phyloP scores from a whole-genome alignment of 2,329 filamentous ascomycete genomes.

The Beauveria bassiana region DNA sequence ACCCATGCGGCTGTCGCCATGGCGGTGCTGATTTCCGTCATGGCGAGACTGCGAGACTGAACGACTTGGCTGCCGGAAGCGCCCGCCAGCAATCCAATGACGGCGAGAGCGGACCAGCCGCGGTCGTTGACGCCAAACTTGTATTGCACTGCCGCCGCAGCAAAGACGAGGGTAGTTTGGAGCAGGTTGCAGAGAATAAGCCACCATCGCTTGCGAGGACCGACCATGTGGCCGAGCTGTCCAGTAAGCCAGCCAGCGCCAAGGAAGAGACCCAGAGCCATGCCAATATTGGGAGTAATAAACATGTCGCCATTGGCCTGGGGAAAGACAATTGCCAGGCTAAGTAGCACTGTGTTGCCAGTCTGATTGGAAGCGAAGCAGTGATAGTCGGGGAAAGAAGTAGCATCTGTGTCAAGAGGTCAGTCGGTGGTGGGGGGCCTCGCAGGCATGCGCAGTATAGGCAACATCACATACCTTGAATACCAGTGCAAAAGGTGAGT shows the following conservation, averaged over 20 bases:
- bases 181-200: conserved; percentile 44
- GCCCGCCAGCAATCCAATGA: conserved; percentile 45
- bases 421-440: neutral
- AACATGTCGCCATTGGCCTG: conserved; percentile 40
- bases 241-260: conserved; percentile 47
- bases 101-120: conserved; percentile 32
- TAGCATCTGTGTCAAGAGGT: conserved; percentile 35
- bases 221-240: conserved; percentile 46
- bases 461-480: conserved; percentile 33
- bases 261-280: conserved; percentile 49
- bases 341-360: conserved; percentile 55
- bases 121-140: conserved; percentile 26
- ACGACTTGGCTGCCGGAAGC: conserved; percentile 53
- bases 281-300: conserved; percentile 44
- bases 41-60: conserved; percentile 42
- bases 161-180: conserved; percentile 48
- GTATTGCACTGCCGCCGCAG: conserved; percentile 42
- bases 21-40: conserved; percentile 56
- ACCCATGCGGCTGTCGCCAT: conserved; percentile 59
- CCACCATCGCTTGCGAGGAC: conserved; percentile 44
- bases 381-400: conserved; percentile 52
- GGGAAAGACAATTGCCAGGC: conserved; percentile 42
- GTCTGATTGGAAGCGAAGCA: conserved; percentile 60
- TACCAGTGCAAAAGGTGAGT: conserved; percentile 42
- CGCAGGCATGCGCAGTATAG: too few species aligned